Evolutionary conservation across 2,329 filamentous ascomycete genomes (phyloP).

Genomic region (Ascochyta lentis): DNA sequence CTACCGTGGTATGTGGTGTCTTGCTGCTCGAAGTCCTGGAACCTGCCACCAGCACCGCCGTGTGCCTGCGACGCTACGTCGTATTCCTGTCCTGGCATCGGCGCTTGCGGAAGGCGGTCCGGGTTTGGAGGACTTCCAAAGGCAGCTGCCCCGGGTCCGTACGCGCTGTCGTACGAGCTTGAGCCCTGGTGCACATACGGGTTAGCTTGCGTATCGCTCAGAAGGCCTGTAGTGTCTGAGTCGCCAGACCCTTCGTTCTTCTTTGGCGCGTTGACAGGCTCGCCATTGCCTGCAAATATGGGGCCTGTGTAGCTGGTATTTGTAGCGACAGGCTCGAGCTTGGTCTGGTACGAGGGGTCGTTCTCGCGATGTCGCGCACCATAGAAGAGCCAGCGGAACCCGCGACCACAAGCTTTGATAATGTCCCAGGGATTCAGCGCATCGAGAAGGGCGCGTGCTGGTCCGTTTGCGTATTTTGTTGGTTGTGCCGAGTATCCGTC

Average conservation of each 20-base stretch:
- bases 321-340: constrained; percentile 27
- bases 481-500: constrained; percentile 17
- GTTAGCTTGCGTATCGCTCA: constrained; percentile 35
- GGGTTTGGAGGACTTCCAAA: constrained; percentile 18
- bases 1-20: constrained; percentile 25
- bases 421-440: constrained; percentile 85
- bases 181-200: constrained; percentile 22
- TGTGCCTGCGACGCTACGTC: constrained; percentile 17
- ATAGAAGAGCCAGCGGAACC: constrained; percentile 80
- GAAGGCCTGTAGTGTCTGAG: constrained; percentile 33
- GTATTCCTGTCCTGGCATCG: constrained; percentile 36
- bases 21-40: constrained; percentile 29
- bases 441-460: constrained; percentile 69
- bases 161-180: constrained; percentile 18
- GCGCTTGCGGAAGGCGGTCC: constrained; percentile 30
- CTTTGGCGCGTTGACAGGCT: constrained; percentile 14
- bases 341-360: constrained; percentile 50
- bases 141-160: constrained; percentile 6
- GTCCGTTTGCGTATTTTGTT: constrained; percentile 65
- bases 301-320: constrained; percentile 29
- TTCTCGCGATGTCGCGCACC: constrained; percentile 66
- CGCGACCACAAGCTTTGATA: constrained; percentile 77
- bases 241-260: constrained; percentile 33
- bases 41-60: constrained; percentile 3
- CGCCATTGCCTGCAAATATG: constrained; percentile 34